phyloP scores from a whole-genome alignment of 2,329 filamentous ascomycete species.

The Plenodomus lindquistii region DNA sequence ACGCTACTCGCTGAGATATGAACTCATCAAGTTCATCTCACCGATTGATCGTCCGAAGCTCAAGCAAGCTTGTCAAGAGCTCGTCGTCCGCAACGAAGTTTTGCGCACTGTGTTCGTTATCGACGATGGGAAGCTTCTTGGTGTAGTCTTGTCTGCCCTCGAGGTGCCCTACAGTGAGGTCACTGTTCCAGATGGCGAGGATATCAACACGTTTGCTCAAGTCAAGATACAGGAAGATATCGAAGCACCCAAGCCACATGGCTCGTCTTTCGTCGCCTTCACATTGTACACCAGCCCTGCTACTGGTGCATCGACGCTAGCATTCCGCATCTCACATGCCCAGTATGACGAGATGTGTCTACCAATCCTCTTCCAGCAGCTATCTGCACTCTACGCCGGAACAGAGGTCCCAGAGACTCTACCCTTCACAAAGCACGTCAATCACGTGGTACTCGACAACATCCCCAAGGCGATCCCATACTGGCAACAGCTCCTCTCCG shows the following conservation, averaged over 20 bases:
- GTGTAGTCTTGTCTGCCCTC: slow-evolving; percentile 62
- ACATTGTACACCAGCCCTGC: slow-evolving; percentile 62
- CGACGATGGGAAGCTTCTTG: slow-evolving; percentile 55
- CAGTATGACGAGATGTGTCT: slow-evolving; percentile 73
- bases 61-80: slow-evolving; percentile 55
- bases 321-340: slow-evolving; percentile 68
- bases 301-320: slow-evolving; percentile 55
- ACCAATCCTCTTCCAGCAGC: slow-evolving; percentile 63
- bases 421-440: slow-evolving; percentile 54
- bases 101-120: slow-evolving; percentile 67
- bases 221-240: slow-evolving; percentile 61
- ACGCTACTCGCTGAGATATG: slow-evolving; percentile 66
- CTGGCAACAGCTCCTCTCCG: slow-evolving; percentile 63
- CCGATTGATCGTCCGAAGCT: slow-evolving; percentile 55
- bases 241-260: slow-evolving; percentile 59
- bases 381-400: slow-evolving; percentile 59
- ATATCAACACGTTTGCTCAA: slow-evolving; percentile 57
- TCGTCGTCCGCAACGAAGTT: slow-evolving; percentile 66
- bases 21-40: slow-evolving; percentile 64
- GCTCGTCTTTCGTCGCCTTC: slow-evolving; percentile 50
- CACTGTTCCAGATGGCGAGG: slow-evolving; percentile 48
- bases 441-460: slow-evolving; percentile 44
- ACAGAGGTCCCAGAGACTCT: slow-evolving; percentile 29
- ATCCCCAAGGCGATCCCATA: slow-evolving; percentile 59
- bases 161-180: slow-evolving; percentile 52